Conservation (phyloP, 805 yeast genomes). For the Cyberlindnera euphorbiae region DNA sequence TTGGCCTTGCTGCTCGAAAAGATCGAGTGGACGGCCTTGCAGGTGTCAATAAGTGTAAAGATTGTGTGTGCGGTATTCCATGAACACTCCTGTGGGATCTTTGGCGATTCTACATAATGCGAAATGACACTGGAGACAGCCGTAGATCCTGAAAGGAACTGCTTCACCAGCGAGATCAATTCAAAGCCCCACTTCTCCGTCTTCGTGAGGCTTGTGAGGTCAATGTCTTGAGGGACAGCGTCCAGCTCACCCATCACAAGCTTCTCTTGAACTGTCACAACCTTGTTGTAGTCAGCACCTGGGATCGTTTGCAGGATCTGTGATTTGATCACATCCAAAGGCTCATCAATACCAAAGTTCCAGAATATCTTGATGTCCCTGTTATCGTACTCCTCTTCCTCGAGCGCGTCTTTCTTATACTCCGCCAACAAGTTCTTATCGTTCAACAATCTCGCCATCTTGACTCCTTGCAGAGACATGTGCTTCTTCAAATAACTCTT, state of each 20-base stretch:
- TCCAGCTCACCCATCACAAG: conserved; percentile 11
- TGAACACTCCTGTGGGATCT: conserved; percentile 9
- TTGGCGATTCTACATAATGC: conserved; percentile 10
- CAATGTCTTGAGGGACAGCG: conserved; percentile 4
- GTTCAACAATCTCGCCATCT: conserved; percentile 24
- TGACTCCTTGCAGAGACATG: conserved; percentile 25
- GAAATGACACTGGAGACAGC: not conserved
- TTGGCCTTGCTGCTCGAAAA: conserved; percentile 5
- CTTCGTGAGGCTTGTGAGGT: conserved; percentile 9
- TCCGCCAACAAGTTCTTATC: conserved; percentile 27
- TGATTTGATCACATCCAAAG: conserved; percentile 11
- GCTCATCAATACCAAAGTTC: conserved; percentile 41
- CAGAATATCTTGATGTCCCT: conserved; percentile 54
- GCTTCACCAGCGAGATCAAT: conserved; percentile 3
- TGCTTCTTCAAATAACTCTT: conserved; percentile 37
- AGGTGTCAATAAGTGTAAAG: conserved; percentile 15
- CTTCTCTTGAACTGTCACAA: conserved; percentile 13
- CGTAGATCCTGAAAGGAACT: conserved; percentile 7
- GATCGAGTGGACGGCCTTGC: conserved; percentile 18
- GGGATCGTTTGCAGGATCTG: conserved; percentile 13
- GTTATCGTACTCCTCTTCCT: conserved; percentile 38
- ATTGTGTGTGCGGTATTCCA: conserved; percentile 21
- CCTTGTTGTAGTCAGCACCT: conserved; percentile 10
- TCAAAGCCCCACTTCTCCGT: conserved; percentile 23
- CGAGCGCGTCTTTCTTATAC: conserved; percentile 25